Evolutionary conservation across 1,139 yeast species (phyloP).

Genomic region (Sugiyamaella xylanicola): DNA sequence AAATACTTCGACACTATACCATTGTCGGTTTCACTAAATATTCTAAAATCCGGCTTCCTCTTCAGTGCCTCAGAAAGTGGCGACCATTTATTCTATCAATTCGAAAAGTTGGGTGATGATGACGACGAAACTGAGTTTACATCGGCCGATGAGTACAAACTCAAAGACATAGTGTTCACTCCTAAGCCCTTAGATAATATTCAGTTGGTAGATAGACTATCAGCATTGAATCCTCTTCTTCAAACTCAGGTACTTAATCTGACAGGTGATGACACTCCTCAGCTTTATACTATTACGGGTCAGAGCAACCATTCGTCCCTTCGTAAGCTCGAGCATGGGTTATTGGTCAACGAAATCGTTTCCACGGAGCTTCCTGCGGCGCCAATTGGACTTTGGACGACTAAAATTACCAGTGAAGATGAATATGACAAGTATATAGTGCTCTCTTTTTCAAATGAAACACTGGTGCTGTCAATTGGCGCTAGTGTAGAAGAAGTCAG

Average conservation of each 20-base stretch:
- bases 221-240: conserved; percentile 60
- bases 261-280: conserved; percentile 42
- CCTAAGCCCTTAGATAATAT: conserved; percentile 54
- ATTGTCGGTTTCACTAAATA: conserved; percentile 53
- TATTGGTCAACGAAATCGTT: conserved; percentile 63
- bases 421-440: conserved; percentile 64
- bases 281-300: conserved; percentile 46
- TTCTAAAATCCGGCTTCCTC: conserved; percentile 75
- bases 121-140: conserved; percentile 38
- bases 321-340: conserved; percentile 59
- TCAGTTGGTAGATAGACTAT: conserved; percentile 56
- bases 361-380: conserved; percentile 69
- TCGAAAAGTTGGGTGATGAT: conserved; percentile 71
- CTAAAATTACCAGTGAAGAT: conserved; percentile 51
- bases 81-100: conserved; percentile 69
- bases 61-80: conserved; percentile 66
- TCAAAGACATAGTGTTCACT: conserved; percentile 23
- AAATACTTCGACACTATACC: conserved; percentile 79
- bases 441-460: conserved; percentile 65
- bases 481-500: conserved; percentile 78
- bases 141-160: conserved; percentile 27
- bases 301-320: conserved; percentile 50
- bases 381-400: conserved; percentile 65
- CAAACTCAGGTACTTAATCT: conserved; percentile 50
- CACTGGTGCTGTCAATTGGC: conserved; percentile 67